Evolutionary conservation across 768 basidiomycete genomes (phyloP).

Genomic region (Tubosaeta brunneosetosa): DNA sequence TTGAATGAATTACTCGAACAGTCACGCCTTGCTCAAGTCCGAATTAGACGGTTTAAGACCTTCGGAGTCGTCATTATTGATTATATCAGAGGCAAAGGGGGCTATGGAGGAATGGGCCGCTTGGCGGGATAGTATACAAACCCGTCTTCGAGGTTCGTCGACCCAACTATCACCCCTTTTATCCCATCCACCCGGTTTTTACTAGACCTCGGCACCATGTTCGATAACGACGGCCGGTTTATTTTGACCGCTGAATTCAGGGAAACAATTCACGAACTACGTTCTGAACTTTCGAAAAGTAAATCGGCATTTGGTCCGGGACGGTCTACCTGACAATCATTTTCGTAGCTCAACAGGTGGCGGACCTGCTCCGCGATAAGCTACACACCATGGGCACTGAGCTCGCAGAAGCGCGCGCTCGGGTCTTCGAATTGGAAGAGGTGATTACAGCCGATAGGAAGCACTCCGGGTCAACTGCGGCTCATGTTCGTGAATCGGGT

Average conservation of each 20-base stretch:
- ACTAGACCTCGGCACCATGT: conserved; percentile 27
- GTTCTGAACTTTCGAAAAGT: conserved; percentile 35
- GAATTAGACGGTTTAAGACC: conserved; percentile 27
- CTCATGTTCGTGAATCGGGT: conserved; percentile 26
- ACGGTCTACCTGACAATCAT: conserved; percentile 1
- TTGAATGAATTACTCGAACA: conserved; percentile 10
- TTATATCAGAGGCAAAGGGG: conserved; percentile 22
- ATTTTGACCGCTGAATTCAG: conserved; percentile 24
- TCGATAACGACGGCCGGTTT: conserved; percentile 26
- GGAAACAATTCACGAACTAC: conserved; percentile 31
- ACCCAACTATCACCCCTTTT: background rate
- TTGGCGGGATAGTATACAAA: conserved; percentile 18
- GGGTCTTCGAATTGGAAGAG: conserved; percentile 36
- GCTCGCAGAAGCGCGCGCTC: conserved; percentile 38
- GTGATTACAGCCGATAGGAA: conserved; percentile 18
- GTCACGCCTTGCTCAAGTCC: conserved; percentile 29
- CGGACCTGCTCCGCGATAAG: conserved; percentile 45
- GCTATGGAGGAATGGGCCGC: conserved; percentile 23
- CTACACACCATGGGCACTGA: conserved; percentile 39
- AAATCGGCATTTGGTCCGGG: conserved; percentile 5
- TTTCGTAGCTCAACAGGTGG: conserved; percentile 42
- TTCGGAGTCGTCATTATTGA: conserved; percentile 18
- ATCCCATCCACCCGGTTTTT: background rate
- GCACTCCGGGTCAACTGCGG: conserved; percentile 15
- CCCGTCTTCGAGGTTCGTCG: conserved; percentile 26